Base-by-base conservation (phyloP, 257 asterid species). In the Solanum sejunctum region DNA sequence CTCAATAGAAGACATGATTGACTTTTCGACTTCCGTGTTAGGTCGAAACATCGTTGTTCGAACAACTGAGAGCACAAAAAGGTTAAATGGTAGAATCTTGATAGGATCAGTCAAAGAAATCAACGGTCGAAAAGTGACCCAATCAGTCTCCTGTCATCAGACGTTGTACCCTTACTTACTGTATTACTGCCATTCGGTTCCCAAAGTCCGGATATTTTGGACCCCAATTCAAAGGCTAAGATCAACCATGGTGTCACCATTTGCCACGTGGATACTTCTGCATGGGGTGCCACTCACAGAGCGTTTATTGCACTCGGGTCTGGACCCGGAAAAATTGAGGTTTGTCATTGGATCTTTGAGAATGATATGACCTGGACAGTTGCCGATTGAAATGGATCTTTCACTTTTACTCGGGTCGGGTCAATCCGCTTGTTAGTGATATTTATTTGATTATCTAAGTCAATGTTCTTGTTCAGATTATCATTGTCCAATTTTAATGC, bases 281-380 rank as follows among this genome's bases (percentile, higher is more conserved):
- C 95, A 0, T 96, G 99, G 99, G 92, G 98, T 89, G 58, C 94
- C 41, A 90, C 86, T 36, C 98, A 96, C 83, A 98, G 98, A 60
- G 97, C 99, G 10, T 96, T 96, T 88, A 2, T 88, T 0, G 92
- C 94, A 1, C 83, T 96, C 88, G 97, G 98, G 21, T 93, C 96
- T 13, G 84, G 86, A 43, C 98, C 99, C 8, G 98, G 98, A 15
- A 89, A 93, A 85, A 93, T 92, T 1, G 99, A 95, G 87, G 99
- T 95, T 0, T 95, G 99, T 88, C 99, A 95, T 58, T 95, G 98
- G 98, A 95, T 95, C 85, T 95, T 93, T 39, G 93, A 94, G 92
- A 92, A 92, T 41, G 99, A 95, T 86, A 89, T 95, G 95, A 94
- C 93, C 51, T 95, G 98, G 99, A 78, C 97, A 3, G 71, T 70